These are phyloP conservation scores for Pezicula radicicola DNA, from an alignment of 2,329 filamentous ascomycete genomes.

Conservation along the genomic window DNA sequence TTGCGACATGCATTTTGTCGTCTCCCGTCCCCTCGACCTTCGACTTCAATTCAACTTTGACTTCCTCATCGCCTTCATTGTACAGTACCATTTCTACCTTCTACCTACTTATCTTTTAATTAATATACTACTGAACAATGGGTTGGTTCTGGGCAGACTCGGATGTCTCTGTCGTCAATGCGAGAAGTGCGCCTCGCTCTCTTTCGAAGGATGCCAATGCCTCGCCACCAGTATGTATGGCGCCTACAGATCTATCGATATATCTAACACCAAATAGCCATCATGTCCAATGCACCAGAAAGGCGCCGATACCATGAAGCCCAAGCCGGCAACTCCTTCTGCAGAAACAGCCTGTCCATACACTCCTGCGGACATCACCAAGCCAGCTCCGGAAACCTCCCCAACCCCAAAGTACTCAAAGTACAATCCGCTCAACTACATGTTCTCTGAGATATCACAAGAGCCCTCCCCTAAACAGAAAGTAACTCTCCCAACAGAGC, in stretches of 20 bases:
- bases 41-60: too few species aligned
- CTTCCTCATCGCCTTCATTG: too few species aligned
- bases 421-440: conserved; percentile 86
- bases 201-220: conserved; percentile 16
- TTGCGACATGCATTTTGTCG: too few species aligned
- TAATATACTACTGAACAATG: conserved; percentile 12
- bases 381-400: conserved; percentile 13
- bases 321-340: conserved; percentile 22
- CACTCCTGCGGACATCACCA: conserved; percentile 22
- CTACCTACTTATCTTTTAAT: too few species aligned
- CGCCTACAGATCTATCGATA: background rate
- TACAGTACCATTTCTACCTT: too few species aligned
- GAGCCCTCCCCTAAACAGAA: conserved; percentile 71
- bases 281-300: conserved; percentile 67
- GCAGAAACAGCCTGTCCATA: conserved; percentile 24
- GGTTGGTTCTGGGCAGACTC: conserved; percentile 30
- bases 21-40: too few species aligned
- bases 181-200: conserved; percentile 18
- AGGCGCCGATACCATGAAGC: conserved; percentile 26
- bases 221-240: conserved; percentile 23
- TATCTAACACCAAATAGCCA: conserved; percentile 41
- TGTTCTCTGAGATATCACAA: conserved; percentile 87
- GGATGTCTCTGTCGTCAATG: conserved; percentile 16
- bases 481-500: conserved; percentile 70
- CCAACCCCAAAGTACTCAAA: conserved; percentile 55